Percentiles rank a stretch among this genome's conserved stretches.
Evolutionary conservation across 1,284 basidiomycete species (phyloP).

Genomic region (Rhodotorula sp.): DNA sequence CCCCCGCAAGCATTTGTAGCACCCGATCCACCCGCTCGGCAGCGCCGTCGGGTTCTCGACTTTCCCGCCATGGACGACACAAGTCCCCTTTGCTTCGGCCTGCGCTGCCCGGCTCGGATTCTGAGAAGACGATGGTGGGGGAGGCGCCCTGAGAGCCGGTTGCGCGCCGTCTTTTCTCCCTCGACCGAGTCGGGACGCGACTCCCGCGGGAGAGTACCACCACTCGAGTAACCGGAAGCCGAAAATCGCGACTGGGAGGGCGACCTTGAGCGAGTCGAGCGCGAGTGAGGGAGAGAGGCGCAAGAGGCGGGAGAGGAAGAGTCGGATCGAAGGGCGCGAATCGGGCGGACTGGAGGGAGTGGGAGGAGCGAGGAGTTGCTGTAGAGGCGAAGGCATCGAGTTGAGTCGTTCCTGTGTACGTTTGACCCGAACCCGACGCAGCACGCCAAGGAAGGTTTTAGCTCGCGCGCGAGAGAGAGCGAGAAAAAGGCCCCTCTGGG

Average conservation of each 20-base stretch:
- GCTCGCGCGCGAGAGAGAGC: too few relatives aligned
- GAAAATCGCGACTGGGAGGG: slow-evolving; percentile 89
- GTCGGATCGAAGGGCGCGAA: slow-evolving; percentile 44
- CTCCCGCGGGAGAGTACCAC: slow-evolving; percentile 97
- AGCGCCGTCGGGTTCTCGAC: slow-evolving; percentile 90
- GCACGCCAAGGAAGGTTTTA: neutral
- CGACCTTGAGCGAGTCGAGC: slow-evolving; percentile 43
- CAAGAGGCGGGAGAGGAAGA: slow-evolving; percentile 20
- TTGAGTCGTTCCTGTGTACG: slow-evolving; percentile 36
- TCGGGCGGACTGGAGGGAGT: slow-evolving; percentile 45
- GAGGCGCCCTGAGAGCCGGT: slow-evolving; percentile 57
- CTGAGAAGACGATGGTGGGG: slow-evolving; percentile 67
- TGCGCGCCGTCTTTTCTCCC: slow-evolving; percentile 23
- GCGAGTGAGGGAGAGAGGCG: slow-evolving; percentile 29
- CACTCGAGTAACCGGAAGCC: slow-evolving; percentile 97
- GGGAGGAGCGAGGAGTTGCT: slow-evolving; percentile 11
- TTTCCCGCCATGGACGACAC: slow-evolving; percentile 72
- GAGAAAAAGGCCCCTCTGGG: too few relatives aligned
- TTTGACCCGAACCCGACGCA: too few relatives aligned
- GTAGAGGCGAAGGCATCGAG: slow-evolving; percentile 30
- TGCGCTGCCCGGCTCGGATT: slow-evolving; percentile 28
- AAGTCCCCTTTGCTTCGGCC: slow-evolving; percentile 64
- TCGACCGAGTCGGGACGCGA: slow-evolving; percentile 52
- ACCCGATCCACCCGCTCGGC: slow-evolving; percentile 91
- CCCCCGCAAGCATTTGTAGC: slow-evolving; percentile 87